These are phyloP conservation scores for Cladosporium phlei DNA, from an alignment of 2,329 filamentous ascomycete species.

Conservation along the genomic window DNA sequence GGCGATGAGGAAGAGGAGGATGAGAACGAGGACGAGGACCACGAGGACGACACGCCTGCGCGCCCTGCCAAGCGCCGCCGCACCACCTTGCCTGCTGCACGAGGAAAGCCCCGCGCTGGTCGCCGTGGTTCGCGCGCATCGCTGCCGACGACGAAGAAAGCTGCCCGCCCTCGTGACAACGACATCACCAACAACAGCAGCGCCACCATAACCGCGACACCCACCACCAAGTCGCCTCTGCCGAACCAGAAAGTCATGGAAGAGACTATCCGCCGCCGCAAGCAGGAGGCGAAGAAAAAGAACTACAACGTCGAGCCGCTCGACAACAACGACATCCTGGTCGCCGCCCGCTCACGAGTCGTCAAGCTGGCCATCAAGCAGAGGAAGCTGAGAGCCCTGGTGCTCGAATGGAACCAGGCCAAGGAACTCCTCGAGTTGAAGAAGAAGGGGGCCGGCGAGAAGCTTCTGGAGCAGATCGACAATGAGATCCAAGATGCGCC, in stretches of 20 bases:
- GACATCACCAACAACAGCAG: background rate
- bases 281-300: background rate
- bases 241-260: background rate
- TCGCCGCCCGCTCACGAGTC: background rate
- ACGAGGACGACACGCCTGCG: background rate
- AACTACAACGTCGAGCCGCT: constrained; percentile 1
- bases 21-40: background rate
- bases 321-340: background rate
- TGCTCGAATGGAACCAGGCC: background rate
- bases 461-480: too few species aligned
- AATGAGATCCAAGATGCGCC: too few species aligned
- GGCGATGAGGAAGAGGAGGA: background rate
- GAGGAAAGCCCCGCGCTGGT: background rate
- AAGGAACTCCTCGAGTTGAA: background rate
- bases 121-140: background rate
- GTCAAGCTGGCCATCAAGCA: background rate
- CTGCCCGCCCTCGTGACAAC: background rate
- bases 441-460: constrained; percentile 1
- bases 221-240: background rate
- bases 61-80: background rate
- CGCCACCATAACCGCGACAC: background rate
- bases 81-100: background rate
- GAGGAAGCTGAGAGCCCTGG: background rate
- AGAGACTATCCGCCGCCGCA: background rate
- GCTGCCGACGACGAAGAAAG: background rate